Conservation (phyloP, 176 grass and related monocot species). For the Juncus effusus region DNA sequence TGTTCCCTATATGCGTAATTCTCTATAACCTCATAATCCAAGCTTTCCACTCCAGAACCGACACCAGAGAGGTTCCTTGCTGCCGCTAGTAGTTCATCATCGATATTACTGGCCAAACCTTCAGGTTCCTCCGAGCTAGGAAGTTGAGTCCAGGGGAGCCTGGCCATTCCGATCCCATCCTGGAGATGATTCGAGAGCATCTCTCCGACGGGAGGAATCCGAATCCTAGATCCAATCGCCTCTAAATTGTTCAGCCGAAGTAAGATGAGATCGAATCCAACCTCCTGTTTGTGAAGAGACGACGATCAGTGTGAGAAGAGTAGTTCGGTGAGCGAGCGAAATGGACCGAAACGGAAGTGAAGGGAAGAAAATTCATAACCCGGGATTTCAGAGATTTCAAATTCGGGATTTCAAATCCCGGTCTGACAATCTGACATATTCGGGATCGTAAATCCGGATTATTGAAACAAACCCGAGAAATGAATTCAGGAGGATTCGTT, state of each 20-base stretch:
- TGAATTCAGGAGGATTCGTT: no score
- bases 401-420: no score
- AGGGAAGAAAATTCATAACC: no score
- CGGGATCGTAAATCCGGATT: no score
- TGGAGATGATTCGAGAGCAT: slow-evolving; percentile 63
- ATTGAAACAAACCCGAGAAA: no score
- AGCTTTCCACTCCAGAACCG: slow-evolving; percentile 61
- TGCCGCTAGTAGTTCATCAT: slow-evolving; percentile 32
- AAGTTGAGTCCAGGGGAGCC: slow-evolving; percentile 70
- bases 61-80: slow-evolving; percentile 12
- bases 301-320: no score
- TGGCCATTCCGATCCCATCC: slow-evolving; percentile 82
- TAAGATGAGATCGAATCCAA: no score
- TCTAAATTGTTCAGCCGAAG: background rate
- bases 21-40: slow-evolving; percentile 98
- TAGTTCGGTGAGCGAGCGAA: no score
- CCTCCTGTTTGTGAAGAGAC: no score
- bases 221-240: background rate
- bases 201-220: slow-evolving; percentile 29
- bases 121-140: slow-evolving; percentile 61
- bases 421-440: no score
- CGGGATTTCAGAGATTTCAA: no score
- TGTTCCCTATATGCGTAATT: slow-evolving; percentile 98
- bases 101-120: slow-evolving; percentile 20
- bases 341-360: no score